These are phyloP conservation scores for Didymella arachidicola DNA, from an alignment of 2,329 filamentous ascomycete genomes.

Conservation along the genomic window DNA sequence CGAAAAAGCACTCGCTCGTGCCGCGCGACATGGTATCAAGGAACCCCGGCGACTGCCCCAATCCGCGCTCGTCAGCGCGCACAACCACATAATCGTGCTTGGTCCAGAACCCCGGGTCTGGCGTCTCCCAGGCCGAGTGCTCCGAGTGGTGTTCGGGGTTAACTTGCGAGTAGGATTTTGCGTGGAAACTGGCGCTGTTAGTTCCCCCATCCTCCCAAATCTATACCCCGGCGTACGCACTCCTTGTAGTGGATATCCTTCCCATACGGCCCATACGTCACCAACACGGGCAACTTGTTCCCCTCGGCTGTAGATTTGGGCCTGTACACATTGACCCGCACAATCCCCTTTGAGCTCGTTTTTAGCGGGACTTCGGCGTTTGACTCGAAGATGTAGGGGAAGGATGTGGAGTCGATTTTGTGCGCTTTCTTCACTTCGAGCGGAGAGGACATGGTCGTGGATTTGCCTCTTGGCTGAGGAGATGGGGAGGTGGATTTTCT, in stretches of 20 bases:
- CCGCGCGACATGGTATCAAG: conserved; percentile 63
- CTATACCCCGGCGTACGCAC: conserved; percentile 32
- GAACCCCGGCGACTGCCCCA: conserved; percentile 61
- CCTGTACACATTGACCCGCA: conserved; percentile 61
- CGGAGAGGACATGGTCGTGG: conserved; percentile 34
- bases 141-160: conserved; percentile 47
- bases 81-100: conserved; percentile 50
- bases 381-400: conserved; percentile 60
- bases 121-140: conserved; percentile 58
- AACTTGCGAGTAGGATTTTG: conserved; percentile 56
- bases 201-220: neutral
- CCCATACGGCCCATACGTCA: conserved; percentile 77
- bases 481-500: neutral
- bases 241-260: conserved; percentile 73
- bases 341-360: conserved; percentile 48
- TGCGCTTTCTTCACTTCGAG: conserved; percentile 44
- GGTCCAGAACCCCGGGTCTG: conserved; percentile 52
- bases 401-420: conserved; percentile 46
- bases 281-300: conserved; percentile 64
- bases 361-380: conserved; percentile 59
- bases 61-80: conserved; percentile 60
- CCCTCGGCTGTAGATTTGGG: conserved; percentile 51
- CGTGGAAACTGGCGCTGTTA: conserved; percentile 54
- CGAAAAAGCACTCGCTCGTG: conserved; percentile 61
- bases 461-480: neutral